Base-by-base conservation (phyloP, 495 filamentous ascomycete genomes). In the Penicillium desertorum region DNA sequence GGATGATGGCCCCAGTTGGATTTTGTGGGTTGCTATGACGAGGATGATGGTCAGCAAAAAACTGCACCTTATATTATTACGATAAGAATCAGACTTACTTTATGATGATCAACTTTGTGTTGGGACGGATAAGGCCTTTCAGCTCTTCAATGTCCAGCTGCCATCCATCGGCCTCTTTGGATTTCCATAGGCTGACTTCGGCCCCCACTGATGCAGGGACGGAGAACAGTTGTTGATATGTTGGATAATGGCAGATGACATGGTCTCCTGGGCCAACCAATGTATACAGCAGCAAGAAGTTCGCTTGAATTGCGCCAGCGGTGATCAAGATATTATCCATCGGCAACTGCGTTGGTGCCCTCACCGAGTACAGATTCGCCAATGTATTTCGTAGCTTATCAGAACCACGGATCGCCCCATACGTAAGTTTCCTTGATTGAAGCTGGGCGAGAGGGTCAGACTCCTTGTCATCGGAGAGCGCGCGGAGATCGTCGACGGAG, bases 191-290 rank as follows among this genome's bases (percentile, higher is more conserved):
- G 47, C 85, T 85, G 4, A 96, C 89, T 55, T 91, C 84, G 1
- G 92, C 91, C 0, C 91, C 92, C 3, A 96, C 74, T 32, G 86
- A 88, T 56, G 75, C 81, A 1, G 92, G 89, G 1, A 95, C 83
- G 12, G 83, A 76, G 62, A 93, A 96, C 0, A 96, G 81, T 63
- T 96, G 91, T 64, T 94, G 89, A 67, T 96, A 96, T 22, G 91
- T 94, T 3, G 92, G 92, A 62, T 91, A 88, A 53, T 96, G 88
- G 64, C 89, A 95, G 51, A 96, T 83, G 29, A 95, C 89, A 78
- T 96, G 92, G 57, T 96, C 90, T 2, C 89, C 91, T 0, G 88
- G 87, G 0, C 85, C 86, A 2, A 94, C 68, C 22, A 95, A 75
- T 0, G 85, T 79, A 71, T 94, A 95, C 20, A 95, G 77, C 5